Percentiles rank a stretch among this genome's conserved stretches.
Conservation (phyloP, 306 rosid genomes). For the Mimosa pudica region DNA sequence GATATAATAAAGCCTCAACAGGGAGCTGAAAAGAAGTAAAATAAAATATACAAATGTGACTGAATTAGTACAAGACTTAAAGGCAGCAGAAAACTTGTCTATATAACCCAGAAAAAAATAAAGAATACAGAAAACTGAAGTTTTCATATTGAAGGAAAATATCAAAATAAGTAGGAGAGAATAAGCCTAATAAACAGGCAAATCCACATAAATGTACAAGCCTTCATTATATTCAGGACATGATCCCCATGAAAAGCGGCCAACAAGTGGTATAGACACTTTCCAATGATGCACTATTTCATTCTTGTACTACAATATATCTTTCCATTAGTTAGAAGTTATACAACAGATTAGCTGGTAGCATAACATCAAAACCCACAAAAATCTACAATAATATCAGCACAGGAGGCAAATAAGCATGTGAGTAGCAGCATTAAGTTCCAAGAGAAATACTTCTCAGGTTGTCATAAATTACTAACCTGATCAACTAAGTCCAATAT, state of each 20-base stretch:
- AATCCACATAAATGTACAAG: background rate
- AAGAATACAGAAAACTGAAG: background rate
- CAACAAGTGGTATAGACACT: background rate
- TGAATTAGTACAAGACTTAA: conserved; percentile 8
- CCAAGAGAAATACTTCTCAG: conserved; percentile 1
- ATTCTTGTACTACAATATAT: background rate
- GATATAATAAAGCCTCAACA: conserved; percentile 52
- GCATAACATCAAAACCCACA: background rate
- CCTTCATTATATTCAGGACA: background rate
- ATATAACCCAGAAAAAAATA: background rate
- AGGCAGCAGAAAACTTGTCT: background rate
- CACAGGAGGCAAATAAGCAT: conserved; percentile 1
- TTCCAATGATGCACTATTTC: background rate
- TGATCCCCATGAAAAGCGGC: background rate
- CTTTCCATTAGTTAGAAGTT: background rate
- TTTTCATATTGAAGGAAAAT: background rate
- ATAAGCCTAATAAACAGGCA: background rate
- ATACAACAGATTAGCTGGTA: background rate
- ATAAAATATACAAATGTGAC: background rate
- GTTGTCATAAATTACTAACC: conserved; percentile 47
- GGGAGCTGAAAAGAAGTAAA: conserved; percentile 54
- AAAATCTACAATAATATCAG: conserved; percentile 13
- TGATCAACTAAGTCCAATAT: conserved; percentile 71
- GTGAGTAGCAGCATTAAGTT: background rate
- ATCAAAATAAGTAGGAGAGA: background rate